Percentiles rank a stretch among this genome's conserved stretches.
Conservation (phyloP, 2,329 filamentous ascomycete species). For the Ophiostoma sp. region DNA sequence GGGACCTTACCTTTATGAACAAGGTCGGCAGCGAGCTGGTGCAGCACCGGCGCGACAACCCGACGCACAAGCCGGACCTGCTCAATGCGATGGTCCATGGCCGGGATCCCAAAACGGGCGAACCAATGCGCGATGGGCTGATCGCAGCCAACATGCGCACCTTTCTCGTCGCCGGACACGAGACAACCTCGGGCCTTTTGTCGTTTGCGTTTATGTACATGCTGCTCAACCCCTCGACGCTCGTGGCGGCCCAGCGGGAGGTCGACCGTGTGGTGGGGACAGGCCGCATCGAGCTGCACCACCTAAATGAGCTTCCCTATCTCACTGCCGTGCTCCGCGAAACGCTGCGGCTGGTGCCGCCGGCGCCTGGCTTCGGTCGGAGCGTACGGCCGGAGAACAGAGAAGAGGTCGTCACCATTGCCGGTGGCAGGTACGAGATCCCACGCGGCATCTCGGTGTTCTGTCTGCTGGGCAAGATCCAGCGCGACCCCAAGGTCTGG, state of each 20-base stretch:
- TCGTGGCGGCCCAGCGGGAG: slow-evolving; percentile 46
- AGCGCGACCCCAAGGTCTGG: slow-evolving; percentile 52
- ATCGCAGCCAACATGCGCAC: slow-evolving; percentile 68
- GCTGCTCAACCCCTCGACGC: slow-evolving; percentile 43
- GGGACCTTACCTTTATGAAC: slow-evolving; percentile 48
- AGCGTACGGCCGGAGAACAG: slow-evolving; percentile 22
- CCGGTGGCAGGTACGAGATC: slow-evolving; percentile 48
- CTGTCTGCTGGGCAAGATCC: slow-evolving; percentile 43
- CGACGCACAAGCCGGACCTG: slow-evolving; percentile 54
- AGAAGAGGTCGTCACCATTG: slow-evolving; percentile 40
- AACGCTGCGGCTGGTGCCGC: slow-evolving; percentile 41
- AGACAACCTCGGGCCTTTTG: slow-evolving; percentile 50
- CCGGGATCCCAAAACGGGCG: slow-evolving; percentile 60
- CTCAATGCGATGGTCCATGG: slow-evolving; percentile 65
- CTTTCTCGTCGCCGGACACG: slow-evolving; percentile 38
- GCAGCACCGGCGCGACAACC: slow-evolving; percentile 46
- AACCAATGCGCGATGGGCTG: slow-evolving; percentile 54
- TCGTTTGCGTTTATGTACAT: slow-evolving; percentile 48
- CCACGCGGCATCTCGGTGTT: slow-evolving; percentile 41
- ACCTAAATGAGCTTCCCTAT: slow-evolving; percentile 41
- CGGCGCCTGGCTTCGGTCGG: not conserved
- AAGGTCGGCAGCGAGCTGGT: slow-evolving; percentile 57
- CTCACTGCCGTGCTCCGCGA: slow-evolving; percentile 52
- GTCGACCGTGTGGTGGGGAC: slow-evolving; percentile 47
- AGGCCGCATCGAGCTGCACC: slow-evolving; percentile 43